Evolutionary conservation across 306 rosid genomes (phyloP).

Genomic region (Malus orientalis): DNA sequence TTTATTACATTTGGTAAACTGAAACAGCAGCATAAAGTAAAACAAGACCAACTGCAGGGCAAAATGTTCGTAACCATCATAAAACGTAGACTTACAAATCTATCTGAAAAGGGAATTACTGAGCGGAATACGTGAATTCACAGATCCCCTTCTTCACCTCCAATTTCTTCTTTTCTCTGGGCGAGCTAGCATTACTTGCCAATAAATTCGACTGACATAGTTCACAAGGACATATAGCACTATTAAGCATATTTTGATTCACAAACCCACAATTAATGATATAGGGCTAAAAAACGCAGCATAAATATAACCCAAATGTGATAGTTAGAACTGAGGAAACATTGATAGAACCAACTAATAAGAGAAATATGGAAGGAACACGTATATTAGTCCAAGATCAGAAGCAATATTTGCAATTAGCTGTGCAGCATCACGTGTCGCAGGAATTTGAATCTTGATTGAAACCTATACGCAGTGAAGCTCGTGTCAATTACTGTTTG

Average conservation of each 20-base stretch:
- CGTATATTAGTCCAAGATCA: constrained; percentile 58
- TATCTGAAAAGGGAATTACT: too few species aligned
- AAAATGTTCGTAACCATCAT: not conserved
- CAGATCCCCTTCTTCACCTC: constrained; percentile 1
- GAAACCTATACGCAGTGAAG: constrained; percentile 42
- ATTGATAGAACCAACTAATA: not conserved
- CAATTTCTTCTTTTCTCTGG: constrained; percentile 36
- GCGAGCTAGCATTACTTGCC: constrained; percentile 68
- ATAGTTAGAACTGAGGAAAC: not conserved
- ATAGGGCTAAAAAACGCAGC: not conserved
- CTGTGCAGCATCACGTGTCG: constrained; percentile 61
- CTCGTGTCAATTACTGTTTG: constrained; percentile 15
- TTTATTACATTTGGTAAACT: too few species aligned
- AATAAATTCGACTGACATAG: constrained; percentile 57
- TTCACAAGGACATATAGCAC: constrained; percentile 11
- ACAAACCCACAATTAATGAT: not conserved
- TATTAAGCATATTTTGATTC: constrained; percentile 6
- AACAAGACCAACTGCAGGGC: not conserved
- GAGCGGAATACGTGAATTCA: too few species aligned
- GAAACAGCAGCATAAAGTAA: too few species aligned
- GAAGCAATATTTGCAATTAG: constrained; percentile 66
- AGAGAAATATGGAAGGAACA: constrained; percentile 34
- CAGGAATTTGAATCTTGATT: constrained; percentile 68
- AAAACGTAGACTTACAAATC: constrained; percentile 20
- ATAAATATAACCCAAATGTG: not conserved